Conservation (phyloP, 2,329 filamentous ascomycete genomes). For the Arthrobotrys conoides region DNA sequence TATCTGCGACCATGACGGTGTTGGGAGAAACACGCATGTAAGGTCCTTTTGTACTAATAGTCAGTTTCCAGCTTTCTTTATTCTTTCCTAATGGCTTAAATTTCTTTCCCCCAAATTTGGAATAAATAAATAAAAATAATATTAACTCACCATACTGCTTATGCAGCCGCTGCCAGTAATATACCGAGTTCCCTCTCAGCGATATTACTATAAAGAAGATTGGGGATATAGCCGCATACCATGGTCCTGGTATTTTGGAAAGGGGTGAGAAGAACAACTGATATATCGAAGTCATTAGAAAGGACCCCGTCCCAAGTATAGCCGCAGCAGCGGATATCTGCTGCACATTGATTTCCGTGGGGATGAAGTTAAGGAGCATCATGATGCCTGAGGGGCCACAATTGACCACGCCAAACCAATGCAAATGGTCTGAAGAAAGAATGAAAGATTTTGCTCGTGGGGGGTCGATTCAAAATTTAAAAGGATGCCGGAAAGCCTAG, state of each 20-base stretch:
- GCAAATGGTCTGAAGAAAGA: not conserved
- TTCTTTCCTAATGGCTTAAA: too few relatives aligned
- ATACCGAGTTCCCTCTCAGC: not conserved
- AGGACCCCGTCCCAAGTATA: not conserved
- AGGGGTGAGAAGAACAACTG: constrained; percentile 31
- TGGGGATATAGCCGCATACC: constrained; percentile 33
- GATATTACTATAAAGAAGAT: not conserved
- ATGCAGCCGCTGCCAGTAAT: constrained; percentile 3
- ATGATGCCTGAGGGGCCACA: not conserved
- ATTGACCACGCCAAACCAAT: not conserved
- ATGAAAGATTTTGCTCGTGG: not conserved
- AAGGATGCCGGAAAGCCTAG: not conserved
- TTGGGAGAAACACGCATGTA: constrained; percentile 31
- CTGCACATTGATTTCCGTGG: not conserved
- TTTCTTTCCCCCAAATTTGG: too few relatives aligned
- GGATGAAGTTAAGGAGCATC: not conserved
- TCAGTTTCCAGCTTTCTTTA: too few relatives aligned
- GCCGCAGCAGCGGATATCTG: not conserved
- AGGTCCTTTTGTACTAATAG: constrained; percentile 22
- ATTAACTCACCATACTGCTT: constrained; percentile 28
- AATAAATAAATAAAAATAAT: too few relatives aligned
- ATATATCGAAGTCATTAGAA: constrained; percentile 13
- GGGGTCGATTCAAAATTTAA: too few relatives aligned
- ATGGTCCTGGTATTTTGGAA: constrained; percentile 29
- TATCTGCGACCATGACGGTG: constrained; percentile 16